Percentiles rank a stretch among this genome's conserved stretches.
Conservation (phyloP, 768 basidiomycete genomes). For the Porpolomopsis calyptriformis region DNA sequence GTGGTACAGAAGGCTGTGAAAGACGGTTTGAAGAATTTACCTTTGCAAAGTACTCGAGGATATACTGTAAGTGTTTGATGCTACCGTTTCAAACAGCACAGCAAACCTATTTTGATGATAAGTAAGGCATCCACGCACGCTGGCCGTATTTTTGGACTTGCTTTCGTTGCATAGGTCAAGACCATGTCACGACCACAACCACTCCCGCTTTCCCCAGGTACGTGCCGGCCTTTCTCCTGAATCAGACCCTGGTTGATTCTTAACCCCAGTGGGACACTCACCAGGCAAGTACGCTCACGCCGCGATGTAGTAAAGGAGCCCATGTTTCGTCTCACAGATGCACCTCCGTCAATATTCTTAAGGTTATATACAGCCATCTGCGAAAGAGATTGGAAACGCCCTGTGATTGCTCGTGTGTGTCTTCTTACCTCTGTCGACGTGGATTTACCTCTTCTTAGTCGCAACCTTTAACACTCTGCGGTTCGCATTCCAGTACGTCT, state of each 20-base stretch:
- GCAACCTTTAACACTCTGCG: not conserved
- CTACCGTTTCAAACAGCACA: too few relatives aligned
- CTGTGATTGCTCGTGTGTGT: constrained; percentile 1
- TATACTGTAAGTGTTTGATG: too few relatives aligned
- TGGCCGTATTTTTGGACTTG: not conserved
- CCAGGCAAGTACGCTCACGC: not conserved
- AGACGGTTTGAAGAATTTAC: too few relatives aligned
- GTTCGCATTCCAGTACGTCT: constrained; percentile 3
- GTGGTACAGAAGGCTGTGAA: too few relatives aligned
- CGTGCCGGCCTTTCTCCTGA: not conserved
- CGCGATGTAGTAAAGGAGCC: not conserved
- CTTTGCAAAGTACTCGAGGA: too few relatives aligned
- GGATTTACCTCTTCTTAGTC: not conserved
- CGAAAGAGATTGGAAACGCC: constrained; percentile 3
- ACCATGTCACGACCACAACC: constrained; percentile 1
- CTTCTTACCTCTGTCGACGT: not conserved
- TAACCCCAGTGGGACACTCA: not conserved
- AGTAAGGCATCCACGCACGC: too few relatives aligned
- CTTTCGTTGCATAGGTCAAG: not conserved
- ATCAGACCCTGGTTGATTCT: not conserved
- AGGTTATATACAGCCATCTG: not conserved
- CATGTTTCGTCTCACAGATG: not conserved
- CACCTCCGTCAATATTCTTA: not conserved
- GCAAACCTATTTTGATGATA: too few relatives aligned
- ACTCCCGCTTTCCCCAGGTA: not conserved